Evolutionary conservation across 2,329 filamentous ascomycete species (phyloP), one percentile per base, ranked within the genome.

Genomic region (Pseudogymnoascus sp.): DNA sequence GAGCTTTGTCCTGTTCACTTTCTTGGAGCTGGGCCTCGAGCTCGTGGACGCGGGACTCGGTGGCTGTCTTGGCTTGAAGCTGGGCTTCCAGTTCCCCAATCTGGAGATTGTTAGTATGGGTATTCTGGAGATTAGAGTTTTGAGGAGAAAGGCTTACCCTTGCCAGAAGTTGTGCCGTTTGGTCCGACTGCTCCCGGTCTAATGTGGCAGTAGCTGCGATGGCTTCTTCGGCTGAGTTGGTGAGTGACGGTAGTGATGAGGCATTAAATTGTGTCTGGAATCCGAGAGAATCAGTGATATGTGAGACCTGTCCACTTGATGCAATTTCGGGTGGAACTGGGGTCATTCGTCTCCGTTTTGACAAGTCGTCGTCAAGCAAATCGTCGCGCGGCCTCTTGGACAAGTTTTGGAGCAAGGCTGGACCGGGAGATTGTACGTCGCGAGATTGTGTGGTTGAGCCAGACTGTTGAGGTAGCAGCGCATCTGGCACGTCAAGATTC

Each of bases 11-110:
- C 25, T 71, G 70, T n/a, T 68, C 66, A 55, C 59, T 66, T 5
- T 13, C 48, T 13, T 61, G 61, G 9, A 72, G 44, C 39, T 68
- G 61, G 3, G 51, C 33, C 62, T 80, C 71, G 3, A 81, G 68
- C 12, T 73, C 69, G 5, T 66, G 68, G 27, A 78, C 71, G 76
- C 78, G 61, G 27, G 55, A n/a, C 27, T 39, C 58, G 3, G 15
- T 61, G 29, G 38, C 58, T 33, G 59, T 29, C 25, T 42, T 61
- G 35, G 36, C 9, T 44, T 51, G 38, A 36, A 61, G 59, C 27
- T 61, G 35, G 15, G 6, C 17, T 55, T 78, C 69, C 2, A 81
- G 68, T 12, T 73, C 69, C 5, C 66, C 68, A 27, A 78, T 71
- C 76, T 78, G 61, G 25, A 48, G 29, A 4, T 17, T 55, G 33